Base-by-base conservation (phyloP, 345 rosid genomes). In the Eucalyptus tenuipes region DNA sequence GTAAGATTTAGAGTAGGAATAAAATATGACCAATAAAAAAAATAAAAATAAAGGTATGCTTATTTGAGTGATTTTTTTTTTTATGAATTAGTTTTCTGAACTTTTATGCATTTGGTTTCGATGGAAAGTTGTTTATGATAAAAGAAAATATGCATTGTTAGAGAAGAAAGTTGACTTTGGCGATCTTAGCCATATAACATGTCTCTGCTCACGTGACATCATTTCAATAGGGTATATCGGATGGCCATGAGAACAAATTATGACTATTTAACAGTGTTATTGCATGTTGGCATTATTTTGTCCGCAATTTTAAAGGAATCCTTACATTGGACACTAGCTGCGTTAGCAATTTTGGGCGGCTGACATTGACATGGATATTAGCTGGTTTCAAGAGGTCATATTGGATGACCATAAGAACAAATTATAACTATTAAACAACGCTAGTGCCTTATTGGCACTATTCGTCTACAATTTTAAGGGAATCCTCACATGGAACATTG, bases 1-100 rank as follows among this genome's bases (percentile, higher is more conserved):
- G 5, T 20, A 10, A 20, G 5, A 52, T 52, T 52, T 52, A 52
- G 25, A 52, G 2, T 20, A 52, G 0, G 25, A 52, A 52, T 3
- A 52, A 52, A 20, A 3, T 52, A 52, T 1, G 5, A 52, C 0
- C 0, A 0, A 52, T 52, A 49, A 49, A 13, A 13, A n/a, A 50
- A 3, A 3, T 2, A 50, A 52, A 18, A 52, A 50, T 1, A 50
- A 52, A 20, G 0, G 2, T 52, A 2, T 20, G 10, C 57, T 52
- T 0, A 52, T 52, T 52, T 20, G 57, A 52, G 25, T 52, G 10
- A 20, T 7, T 52, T 52, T 52, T 52, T 52, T 4, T 9, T 22
- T n/a, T n/a, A n/a, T 22, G 1, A 55, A 24, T 55, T 4, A 55
- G 13, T 55, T 55, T 55, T 24, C 0, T 55, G 2, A 25, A 24